Percentiles rank a stretch among this genome's conserved stretches.
These are phyloP conservation scores for Tuber magnatum DNA, from an alignment of 495 filamentous ascomycete species.

Conservation along the genomic window DNA sequence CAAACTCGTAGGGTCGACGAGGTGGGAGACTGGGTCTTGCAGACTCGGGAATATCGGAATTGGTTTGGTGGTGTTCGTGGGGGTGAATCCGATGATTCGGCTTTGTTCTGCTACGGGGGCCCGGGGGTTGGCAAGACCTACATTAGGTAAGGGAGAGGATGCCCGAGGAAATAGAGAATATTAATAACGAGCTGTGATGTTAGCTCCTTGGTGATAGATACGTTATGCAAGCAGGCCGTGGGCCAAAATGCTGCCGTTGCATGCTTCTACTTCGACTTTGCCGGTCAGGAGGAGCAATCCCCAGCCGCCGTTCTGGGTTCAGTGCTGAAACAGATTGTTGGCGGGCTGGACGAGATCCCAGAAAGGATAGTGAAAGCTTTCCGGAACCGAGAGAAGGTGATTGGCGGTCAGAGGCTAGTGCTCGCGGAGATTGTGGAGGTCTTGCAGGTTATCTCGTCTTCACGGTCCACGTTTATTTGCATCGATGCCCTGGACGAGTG, in stretches of 20 bases:
- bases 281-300: background rate
- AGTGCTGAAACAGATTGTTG: background rate
- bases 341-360: background rate
- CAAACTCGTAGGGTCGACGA: background rate
- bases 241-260: background rate
- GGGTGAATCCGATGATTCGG: too few species aligned
- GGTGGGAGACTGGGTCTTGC: background rate
- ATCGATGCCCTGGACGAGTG: background rate
- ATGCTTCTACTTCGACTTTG: background rate
- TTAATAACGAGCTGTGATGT: too few species aligned
- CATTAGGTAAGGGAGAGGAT: too few species aligned
- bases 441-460: background rate
- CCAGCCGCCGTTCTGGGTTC: background rate
- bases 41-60: background rate
- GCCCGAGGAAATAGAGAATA: too few species aligned
- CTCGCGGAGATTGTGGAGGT: background rate
- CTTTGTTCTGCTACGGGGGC: too few species aligned
- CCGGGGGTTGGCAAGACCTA: too few species aligned
- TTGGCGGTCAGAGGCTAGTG: background rate
- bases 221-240: background rate
- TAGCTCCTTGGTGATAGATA: background rate
- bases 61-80: background rate
- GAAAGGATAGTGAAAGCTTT: background rate
- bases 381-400: background rate
- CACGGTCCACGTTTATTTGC: background rate